Evolutionary conservation across 1,139 yeast species (phyloP), one percentile per base, ranked within the genome.

Genomic region (Hyphopichia wangnamkhiaoensis): DNA sequence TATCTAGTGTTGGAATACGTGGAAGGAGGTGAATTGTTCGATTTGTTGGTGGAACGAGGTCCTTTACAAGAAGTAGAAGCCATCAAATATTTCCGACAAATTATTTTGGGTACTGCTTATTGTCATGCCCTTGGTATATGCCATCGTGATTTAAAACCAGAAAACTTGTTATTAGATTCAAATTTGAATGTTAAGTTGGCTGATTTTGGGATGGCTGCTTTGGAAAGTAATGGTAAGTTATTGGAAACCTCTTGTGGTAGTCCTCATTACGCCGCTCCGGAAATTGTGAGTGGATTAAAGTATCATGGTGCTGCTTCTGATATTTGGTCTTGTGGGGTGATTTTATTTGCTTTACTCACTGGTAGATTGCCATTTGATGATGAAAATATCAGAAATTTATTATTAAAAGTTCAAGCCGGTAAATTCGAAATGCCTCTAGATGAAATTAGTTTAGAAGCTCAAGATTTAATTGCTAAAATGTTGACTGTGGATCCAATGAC

Each of bases 211-310:
- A 85, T 85, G 94, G 94, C 94, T 19, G 93, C 94, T 19, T 66
- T 85, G 47, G 91, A 85, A 59, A 75, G 84, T 45, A 81, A 82
- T 42, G 86, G 84, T 33, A 81, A 79, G 58, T 63, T 85, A 41
- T 65, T 85, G 39, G 90, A 84, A 58, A 85, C 95, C 8, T 79
- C 87, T 12, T 85, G 95, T 67, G 95, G 94, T 3, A 82, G 90
- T 29, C 94, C 95, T 16, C 95, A 85, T 63, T 85, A 85, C 59
- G 94, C 94, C 12, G 88, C 94, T 6, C 95, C 95, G 1, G 95
- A 85, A 64, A 85, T 85, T 47, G 91, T 85, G 24, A 76, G 83
- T 53, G 93, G 94, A 12, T 76, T 79, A 51, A 80, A 79, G 45
- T 85, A 85, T 56, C 89, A 84, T 58, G 95, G 95, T 24, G 83